Conservation (phyloP, 2,329 filamentous ascomycete species). For the Coniochaeta sp. region DNA sequence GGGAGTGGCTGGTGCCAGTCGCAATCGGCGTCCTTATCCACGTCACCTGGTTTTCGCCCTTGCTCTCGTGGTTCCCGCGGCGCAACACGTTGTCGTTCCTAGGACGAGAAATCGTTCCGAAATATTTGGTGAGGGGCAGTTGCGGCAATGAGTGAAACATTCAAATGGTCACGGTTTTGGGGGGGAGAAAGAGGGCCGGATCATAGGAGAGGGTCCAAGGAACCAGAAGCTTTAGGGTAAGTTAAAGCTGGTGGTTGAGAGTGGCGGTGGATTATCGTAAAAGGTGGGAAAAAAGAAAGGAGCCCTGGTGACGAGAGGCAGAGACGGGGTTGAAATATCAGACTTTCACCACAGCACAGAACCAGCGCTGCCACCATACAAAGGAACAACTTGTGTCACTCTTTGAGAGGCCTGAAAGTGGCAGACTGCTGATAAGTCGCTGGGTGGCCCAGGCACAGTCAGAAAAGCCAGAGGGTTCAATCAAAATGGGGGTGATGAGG, state of each 20-base stretch:
- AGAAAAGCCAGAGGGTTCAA: conserved; percentile 9
- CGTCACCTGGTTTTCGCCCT: conserved; percentile 6
- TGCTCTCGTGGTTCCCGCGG: conserved; percentile 10
- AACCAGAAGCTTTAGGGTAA: not conserved
- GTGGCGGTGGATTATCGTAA: conserved; percentile 6
- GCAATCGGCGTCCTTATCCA: not conserved
- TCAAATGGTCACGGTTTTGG: not conserved
- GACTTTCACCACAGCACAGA: conserved; percentile 16
- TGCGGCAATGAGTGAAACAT: conserved; percentile 15
- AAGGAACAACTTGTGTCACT: not conserved
- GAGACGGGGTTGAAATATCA: conserved; percentile 12
- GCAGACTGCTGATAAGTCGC: conserved; percentile 1
- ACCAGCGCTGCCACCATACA: not conserved
- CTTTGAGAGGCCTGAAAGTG: not conserved
- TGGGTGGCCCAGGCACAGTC: not conserved
- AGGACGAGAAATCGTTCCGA: conserved; percentile 13
- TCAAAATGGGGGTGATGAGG: conserved; percentile 6
- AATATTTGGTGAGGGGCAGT: conserved; percentile 16
- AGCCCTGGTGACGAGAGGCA: conserved; percentile 8
- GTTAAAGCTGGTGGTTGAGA: conserved; percentile 6
- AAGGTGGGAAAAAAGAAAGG: not conserved
- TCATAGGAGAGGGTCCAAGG: not conserved
- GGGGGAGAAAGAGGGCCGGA: not conserved
- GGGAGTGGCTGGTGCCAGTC: not conserved
- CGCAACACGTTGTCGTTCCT: conserved; percentile 10